Evolutionary conservation across 306 rosid genomes (phyloP), one percentile per base, ranked within the genome.

Genomic region (Cajanus cajan): DNA sequence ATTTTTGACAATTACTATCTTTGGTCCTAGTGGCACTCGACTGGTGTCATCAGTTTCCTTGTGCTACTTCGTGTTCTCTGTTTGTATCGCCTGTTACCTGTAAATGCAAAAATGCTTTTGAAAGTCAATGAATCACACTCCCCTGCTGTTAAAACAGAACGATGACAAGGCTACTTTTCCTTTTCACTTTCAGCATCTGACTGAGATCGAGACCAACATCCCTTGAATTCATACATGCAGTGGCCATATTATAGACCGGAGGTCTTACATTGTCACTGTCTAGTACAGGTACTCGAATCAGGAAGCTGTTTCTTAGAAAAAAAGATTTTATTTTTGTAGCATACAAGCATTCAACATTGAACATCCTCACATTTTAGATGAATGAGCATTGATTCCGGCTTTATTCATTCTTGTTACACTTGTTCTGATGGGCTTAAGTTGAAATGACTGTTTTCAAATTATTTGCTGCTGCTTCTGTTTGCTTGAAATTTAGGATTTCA

Each of bases 401-500:
- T 79, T 68, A n/a, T 65, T 34, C 39, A 24, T 45, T 71, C 36
- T 66, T 50, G 24, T 41, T 31, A 12, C 48, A 64, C 16, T 57
- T 31, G 40, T 48, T 59, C 22, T 22, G 74, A 72, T 55, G 2
- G 39, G 58, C 34, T 31, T 41, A 31, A 8, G 61, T 11, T 61
- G 54, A 24, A 82, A 40, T 43, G 74, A 31, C 28, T 50, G 84
- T 16, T 52, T 76, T 73, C 67, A 39, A 63, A 51, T 28, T 73
- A 43, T 59, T 75, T 68, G 47, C 80, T 57, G 77, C 88, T 54
- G 84, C 86, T 39, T 83, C 72, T 28, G 5, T 55, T 58, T 12
- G 65, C 44, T 43, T 86, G 90, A 78, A 91, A 77, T 71, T 92
- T 77, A 39, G 79, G 85, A 41, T 78, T 76, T 24, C 90, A 85